Conservation (phyloP, 2,329 filamentous ascomycete species). For the Fusarium equiseti region DNA sequence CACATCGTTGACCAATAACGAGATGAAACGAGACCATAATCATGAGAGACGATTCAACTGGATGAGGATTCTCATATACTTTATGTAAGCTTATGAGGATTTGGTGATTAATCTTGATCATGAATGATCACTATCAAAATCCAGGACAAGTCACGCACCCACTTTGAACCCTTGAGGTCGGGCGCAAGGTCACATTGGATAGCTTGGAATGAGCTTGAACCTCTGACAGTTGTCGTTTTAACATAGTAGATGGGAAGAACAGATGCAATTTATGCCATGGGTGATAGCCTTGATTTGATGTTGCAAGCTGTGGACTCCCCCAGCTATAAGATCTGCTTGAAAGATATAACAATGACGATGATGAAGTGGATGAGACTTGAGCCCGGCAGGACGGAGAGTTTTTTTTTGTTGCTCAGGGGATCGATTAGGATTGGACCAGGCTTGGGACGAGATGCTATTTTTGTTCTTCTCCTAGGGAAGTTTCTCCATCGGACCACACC, state of each 20-base stretch:
- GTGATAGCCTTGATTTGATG: conserved; percentile 13
- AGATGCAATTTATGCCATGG: not conserved
- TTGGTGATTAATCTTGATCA: not conserved
- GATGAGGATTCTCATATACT: not conserved
- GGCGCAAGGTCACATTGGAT: conserved; percentile 2
- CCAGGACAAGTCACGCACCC: conserved; percentile 13
- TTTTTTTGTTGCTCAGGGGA: conserved; percentile 5
- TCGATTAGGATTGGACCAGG: conserved; percentile 10
- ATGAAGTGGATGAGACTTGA: conserved; percentile 17
- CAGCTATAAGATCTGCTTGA: conserved; percentile 33
- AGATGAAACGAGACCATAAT: not conserved
- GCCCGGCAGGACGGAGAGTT: conserved; percentile 24
- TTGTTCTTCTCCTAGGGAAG: conserved; percentile 20
- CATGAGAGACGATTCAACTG: conserved; percentile 9
- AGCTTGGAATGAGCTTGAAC: conserved; percentile 4
- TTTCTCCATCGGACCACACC: conserved; percentile 22
- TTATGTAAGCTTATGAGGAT: not conserved
- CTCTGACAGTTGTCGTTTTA: conserved; percentile 31
- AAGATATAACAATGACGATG: conserved; percentile 36
- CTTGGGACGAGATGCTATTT: conserved; percentile 28
- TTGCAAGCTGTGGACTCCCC: conserved; percentile 4
- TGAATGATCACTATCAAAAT: not conserved
- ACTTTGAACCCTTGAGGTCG: conserved; percentile 19
- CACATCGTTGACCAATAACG: not conserved
- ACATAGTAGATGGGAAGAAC: conserved; percentile 3